Base-by-base conservation (phyloP, 1,284 basidiomycete species). In the Leccinum solheimii region DNA sequence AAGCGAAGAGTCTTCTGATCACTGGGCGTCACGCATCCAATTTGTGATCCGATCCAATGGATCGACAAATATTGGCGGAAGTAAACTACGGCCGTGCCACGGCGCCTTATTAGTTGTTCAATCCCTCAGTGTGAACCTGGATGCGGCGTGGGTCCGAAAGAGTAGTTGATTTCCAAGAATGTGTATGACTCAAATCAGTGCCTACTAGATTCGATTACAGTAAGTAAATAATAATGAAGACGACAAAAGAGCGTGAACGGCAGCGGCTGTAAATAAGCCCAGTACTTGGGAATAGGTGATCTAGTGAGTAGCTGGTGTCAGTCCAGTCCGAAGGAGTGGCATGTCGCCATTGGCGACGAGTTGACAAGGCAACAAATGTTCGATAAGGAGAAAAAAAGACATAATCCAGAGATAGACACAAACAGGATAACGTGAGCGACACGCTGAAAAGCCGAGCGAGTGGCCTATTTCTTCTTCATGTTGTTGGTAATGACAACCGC, bases 401-500 rank as follows among this genome's bases (percentile, higher is more conserved):
- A 38, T 55, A 38, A 59, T 49, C 34, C 16, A 19, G 27, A 57
- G 49, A 48, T 27, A 38, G 3, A 55, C 26, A 56, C 6, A 57
- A 55, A 60, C 40, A 14, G 58, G 32, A 30, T 3, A 51, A 58
- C 19, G 13, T 23, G 40, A 52, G 27, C 45, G 48, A 51, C 27
- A 45, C 2, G 3, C 19, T 48, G 3, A 50, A 51, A 5, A 3
- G 3, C 13, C 23, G 6, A 21, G 26, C 38, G 21, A 62, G 30
- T 38, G 40, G 61, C 23, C 62, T 73, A 71, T 30, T 75, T 68
- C 32, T 67, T 66, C 19, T 11, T 64, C 56, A 45, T 6, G 11
- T 68, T 72, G 55, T 68, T 68, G 1, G 70, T 78, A 34, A 88
- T 77, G 23, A 84, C 79, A 55, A 90, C 79, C 1, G 75, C 88